A percentile compares a stretch with the other conserved stretches of the same genome.
Evolutionary conservation across 1,284 basidiomycete genomes (phyloP).

Genomic region (Testicularia cyperi): DNA sequence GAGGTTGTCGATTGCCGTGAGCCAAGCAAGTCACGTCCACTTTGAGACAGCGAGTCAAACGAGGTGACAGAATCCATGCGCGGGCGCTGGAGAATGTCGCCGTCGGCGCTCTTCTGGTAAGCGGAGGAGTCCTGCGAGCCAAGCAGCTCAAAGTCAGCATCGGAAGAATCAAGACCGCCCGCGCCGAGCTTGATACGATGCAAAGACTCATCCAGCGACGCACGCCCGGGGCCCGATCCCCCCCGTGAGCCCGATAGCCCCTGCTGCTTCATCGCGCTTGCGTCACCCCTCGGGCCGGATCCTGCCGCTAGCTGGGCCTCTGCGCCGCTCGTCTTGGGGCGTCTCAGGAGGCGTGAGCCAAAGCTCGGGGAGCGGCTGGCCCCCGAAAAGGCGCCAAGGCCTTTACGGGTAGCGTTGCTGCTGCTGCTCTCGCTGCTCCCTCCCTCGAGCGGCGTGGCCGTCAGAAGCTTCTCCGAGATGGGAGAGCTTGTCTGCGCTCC

Average conservation of each 20-base stretch:
- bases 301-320: constrained; percentile 6
- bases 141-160: constrained; percentile 9
- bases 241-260: neutral
- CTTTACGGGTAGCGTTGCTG: neutral
- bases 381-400: neutral
- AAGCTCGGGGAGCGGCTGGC: constrained; percentile 10
- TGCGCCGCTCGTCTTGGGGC: constrained; percentile 26
- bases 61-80: neutral
- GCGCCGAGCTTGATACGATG: neutral
- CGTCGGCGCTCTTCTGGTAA: neutral
- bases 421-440: too few species aligned
- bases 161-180: constrained; percentile 9
- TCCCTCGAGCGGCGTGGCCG: too few species aligned
- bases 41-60: neutral
- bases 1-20: constrained; percentile 2
- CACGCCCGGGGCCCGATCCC: constrained; percentile 6
- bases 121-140: neutral
- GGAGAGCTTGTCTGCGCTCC: too few species aligned
- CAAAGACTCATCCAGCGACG: constrained; percentile 16
- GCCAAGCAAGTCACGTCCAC: neutral
- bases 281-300: too few species aligned
- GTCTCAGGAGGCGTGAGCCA: constrained; percentile 7
- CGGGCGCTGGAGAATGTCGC: neutral
- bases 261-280: neutral
- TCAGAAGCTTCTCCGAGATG: too few species aligned